A percentile compares a stretch with the other conserved stretches of the same genome.
Conservation (phyloP, 2,329 filamentous ascomycete genomes). For the Alternaria ventricosa region DNA sequence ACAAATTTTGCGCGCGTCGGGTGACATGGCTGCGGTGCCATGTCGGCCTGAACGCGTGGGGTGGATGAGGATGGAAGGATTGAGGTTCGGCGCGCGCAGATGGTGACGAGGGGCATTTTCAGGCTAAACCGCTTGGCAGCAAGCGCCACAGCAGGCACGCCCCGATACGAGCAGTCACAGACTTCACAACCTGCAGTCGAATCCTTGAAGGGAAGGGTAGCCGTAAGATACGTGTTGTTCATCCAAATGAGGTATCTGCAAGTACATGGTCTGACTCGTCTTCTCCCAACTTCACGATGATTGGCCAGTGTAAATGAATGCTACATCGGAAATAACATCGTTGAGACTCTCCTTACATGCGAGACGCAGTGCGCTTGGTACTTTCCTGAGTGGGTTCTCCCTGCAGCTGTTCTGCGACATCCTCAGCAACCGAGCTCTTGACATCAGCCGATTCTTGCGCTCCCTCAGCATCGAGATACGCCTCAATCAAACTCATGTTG, state of each 20-base stretch:
- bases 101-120: neutral
- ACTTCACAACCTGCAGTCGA: neutral
- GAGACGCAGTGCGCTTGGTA: slow-evolving; percentile 15
- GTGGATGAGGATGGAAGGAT: neutral
- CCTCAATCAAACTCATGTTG: slow-evolving; percentile 25
- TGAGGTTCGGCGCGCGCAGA: neutral
- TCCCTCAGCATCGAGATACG: slow-evolving; percentile 9
- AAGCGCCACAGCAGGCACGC: neutral
- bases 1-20: neutral
- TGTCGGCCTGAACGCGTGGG: slow-evolving; percentile 11
- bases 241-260: neutral
- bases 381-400: neutral
- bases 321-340: neutral
- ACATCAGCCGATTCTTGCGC: neutral
- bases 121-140: slow-evolving; percentile 1
- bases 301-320: neutral
- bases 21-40: slow-evolving; percentile 1
- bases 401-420: neutral
- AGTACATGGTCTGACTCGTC: neutral
- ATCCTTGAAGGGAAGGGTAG: neutral
- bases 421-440: neutral
- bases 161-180: neutral
- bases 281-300: neutral
- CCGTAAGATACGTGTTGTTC: neutral
- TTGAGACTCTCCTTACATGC: slow-evolving; percentile 1